Evolutionary conservation across 139 green algal species (phyloP).

Genomic region (Tetradesmus obliquus): DNA sequence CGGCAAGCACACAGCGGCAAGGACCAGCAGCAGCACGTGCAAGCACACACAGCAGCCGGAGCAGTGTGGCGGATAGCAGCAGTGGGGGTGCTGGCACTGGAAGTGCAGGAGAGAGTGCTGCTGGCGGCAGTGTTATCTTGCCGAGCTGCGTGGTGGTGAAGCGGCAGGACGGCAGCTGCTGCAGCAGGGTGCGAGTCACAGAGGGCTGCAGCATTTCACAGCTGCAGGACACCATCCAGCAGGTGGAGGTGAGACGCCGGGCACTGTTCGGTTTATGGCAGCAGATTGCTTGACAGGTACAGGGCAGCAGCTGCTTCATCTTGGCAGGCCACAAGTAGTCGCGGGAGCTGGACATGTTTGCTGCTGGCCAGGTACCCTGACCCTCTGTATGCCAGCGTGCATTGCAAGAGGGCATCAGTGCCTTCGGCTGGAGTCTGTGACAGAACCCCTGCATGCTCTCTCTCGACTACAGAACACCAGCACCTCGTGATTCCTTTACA

Average conservation of each 20-base stretch:
- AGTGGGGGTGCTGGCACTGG: background rate
- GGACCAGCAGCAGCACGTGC: background rate
- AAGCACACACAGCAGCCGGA: background rate
- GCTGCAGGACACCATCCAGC: background rate
- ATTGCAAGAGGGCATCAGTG: too few relatives aligned
- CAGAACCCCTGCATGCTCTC: too few relatives aligned
- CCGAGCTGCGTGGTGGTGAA: constrained; percentile 33
- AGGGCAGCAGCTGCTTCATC: too few relatives aligned
- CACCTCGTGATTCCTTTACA: too few relatives aligned
- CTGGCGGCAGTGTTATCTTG: background rate
- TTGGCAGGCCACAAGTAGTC: too few relatives aligned
- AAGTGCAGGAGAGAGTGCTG: background rate
- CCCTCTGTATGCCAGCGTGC: too few relatives aligned
- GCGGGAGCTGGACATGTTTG: too few relatives aligned
- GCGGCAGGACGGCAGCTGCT: constrained; percentile 38
- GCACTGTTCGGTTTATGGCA: background rate
- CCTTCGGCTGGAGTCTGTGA: too few relatives aligned
- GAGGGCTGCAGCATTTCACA: constrained; percentile 4
- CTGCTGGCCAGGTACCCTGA: too few relatives aligned
- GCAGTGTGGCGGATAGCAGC: background rate
- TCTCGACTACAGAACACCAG: too few relatives aligned
- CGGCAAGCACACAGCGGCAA: background rate
- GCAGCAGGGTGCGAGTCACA: constrained; percentile 29
- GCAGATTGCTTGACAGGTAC: too few relatives aligned
- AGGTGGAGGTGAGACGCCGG: constrained; percentile 1